phyloP scores from a whole-genome alignment of 495 filamentous ascomycete genomes.

The Viridothelium virens region DNA sequence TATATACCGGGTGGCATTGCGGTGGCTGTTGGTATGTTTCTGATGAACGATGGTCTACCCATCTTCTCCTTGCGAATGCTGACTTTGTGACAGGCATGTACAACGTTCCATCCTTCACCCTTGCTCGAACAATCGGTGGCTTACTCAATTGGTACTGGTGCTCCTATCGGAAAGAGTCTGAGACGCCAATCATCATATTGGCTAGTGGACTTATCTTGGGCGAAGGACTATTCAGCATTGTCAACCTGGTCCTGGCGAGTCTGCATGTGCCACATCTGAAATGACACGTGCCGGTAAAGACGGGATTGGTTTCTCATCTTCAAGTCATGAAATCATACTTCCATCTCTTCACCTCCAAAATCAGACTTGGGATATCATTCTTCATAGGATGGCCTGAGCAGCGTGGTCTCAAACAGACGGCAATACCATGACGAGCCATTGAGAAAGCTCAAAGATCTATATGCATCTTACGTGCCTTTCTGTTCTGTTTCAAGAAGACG shows the following conservation, averaged over 20 bases:
- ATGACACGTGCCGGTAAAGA: too few relatives aligned
- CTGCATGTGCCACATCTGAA: slow-evolving; percentile 63
- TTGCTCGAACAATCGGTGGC: slow-evolving; percentile 81
- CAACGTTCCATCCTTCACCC: slow-evolving; percentile 90
- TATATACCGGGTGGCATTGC: slow-evolving; percentile 88
- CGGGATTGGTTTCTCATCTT: too few relatives aligned
- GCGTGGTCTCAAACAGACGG: too few relatives aligned
- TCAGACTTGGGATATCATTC: too few relatives aligned
- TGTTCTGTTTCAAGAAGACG: too few relatives aligned
- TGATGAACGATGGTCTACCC: background rate
- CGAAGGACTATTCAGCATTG: slow-evolving; percentile 88
- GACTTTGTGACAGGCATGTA: slow-evolving; percentile 64
- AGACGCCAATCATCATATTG: slow-evolving; percentile 54
- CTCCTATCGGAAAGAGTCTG: slow-evolving; percentile 40
- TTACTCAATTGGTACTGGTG: slow-evolving; percentile 78
- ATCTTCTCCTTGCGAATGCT: slow-evolving; percentile 3
- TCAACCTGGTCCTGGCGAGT: slow-evolving; percentile 80
- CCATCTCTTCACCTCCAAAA: too few relatives aligned
- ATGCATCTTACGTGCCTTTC: too few relatives aligned
- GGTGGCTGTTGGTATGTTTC: slow-evolving; percentile 66
- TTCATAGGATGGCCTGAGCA: too few relatives aligned
- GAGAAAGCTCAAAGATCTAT: too few relatives aligned
- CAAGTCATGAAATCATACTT: too few relatives aligned
- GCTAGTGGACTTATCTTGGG: slow-evolving; percentile 81
- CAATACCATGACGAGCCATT: too few relatives aligned